Evolutionary conservation across 164 flowering plant genomes (phyloP), one percentile per base, ranked within the genome.

Genomic region (Umbilicus rupestris): DNA sequence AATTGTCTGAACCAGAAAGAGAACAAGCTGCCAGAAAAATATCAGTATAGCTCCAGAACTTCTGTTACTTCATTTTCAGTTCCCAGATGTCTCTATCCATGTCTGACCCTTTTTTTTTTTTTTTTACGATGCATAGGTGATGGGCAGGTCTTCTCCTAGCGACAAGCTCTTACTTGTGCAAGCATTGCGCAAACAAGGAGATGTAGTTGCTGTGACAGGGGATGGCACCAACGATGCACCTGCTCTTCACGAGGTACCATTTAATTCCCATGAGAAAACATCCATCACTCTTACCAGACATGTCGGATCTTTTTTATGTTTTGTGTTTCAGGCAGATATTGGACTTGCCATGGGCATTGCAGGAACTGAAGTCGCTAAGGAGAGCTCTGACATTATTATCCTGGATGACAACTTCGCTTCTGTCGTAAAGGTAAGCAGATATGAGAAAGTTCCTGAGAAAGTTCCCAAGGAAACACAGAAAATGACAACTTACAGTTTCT

Each of bases 361-460:
- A n/a, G 92, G 92, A 6, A 84, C 88, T 0, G 87, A 83, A 72
- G 88, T 87, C n/a, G 85, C 92, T 0, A 87, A 84, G 52, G 85
- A 84, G 69, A 84, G 87, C 71, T 81, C 92, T 12, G 92, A 84
- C 63, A 83, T 86, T 9, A 74, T 86, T 60, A 83, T 87, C 10
- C 63, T 83, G 65, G 91, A 86, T 58, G 88, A 83, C 52, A 84
- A 86, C 44, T 87, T 84, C 33, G 73, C 84, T 11, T 75, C 87
- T 0, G 78, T 85, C 7, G 85, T 74, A 9, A 82, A 55, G 60
- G 60, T 55, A 55, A 26, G 33, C 2, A 26, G 15, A 50, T 47
- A 41, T 14, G n/a, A n/a, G n/a, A n/a, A n/a, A n/a, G n/a, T n/a
- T n/a, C n/a, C n/a, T n/a, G n/a, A n/a, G n/a, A n/a, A n/a, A n/a